phyloP scores from a whole-genome alignment of 2,329 filamentous ascomycete species.

The Metarhizium anisopliae region DNA sequence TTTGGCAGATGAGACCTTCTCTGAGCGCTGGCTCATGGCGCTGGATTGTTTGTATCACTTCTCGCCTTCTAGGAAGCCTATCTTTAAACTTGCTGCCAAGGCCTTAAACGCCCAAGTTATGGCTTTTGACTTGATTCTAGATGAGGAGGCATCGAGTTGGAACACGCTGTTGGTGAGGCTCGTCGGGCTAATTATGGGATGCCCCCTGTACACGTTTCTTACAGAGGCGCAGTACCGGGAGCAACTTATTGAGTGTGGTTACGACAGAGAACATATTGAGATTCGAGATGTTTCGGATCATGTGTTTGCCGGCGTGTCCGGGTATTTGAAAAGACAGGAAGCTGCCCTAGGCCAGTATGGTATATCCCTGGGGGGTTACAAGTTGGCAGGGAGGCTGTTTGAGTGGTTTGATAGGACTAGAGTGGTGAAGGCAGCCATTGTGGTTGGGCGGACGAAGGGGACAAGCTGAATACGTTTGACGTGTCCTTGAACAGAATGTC shows the following conservation, averaged over 20 bases:
- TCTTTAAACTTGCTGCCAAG: conserved; percentile 32
- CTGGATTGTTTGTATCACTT: conserved; percentile 51
- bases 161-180: conserved; percentile 28
- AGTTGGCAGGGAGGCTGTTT: conserved; percentile 27
- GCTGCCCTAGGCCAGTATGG: conserved; percentile 23
- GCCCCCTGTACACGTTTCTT: conserved; percentile 39
- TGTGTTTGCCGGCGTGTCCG: conserved; percentile 40
- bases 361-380: conserved; percentile 24
- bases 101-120: conserved; percentile 38
- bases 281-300: conserved; percentile 43
- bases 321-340: conserved; percentile 30
- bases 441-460: conserved; percentile 18
- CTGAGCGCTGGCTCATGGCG: conserved; percentile 39
- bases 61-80: conserved; percentile 36
- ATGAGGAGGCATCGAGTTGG: conserved; percentile 16
- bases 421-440: conserved; percentile 25
- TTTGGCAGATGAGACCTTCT: conserved; percentile 14
- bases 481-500: too few relatives aligned
- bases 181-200: conserved; percentile 36
- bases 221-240: conserved; percentile 33
- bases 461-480: background rate
- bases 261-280: conserved; percentile 28
- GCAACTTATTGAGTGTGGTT: conserved; percentile 38
- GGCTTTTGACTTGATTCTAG: conserved; percentile 44
- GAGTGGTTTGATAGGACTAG: conserved; percentile 26